These are phyloP conservation scores for Phyllosticta citrichinensis DNA, from an alignment of 2,329 filamentous ascomycete species.

Conservation along the genomic window DNA sequence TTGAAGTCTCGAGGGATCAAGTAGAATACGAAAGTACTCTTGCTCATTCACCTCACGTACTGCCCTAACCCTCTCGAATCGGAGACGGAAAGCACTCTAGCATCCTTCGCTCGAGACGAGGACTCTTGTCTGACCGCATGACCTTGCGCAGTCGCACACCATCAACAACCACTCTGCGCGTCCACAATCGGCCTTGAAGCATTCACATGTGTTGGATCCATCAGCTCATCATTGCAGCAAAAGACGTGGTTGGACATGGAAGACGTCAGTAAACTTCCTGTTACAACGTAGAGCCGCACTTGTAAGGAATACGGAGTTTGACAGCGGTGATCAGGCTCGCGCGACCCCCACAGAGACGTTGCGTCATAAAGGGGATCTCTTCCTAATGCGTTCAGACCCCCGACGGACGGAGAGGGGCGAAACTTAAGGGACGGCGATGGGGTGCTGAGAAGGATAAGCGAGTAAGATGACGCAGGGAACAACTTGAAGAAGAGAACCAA, in stretches of 20 bases:
- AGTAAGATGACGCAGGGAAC: background rate
- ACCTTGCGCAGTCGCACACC: background rate
- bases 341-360: background rate
- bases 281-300: background rate
- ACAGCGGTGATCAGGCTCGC: background rate
- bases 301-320: background rate
- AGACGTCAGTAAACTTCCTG: background rate
- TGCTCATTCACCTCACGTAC: background rate
- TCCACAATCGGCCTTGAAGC: background rate
- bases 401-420: background rate
- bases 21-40: too few relatives aligned
- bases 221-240: background rate
- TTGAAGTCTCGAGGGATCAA: too few relatives aligned
- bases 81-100: background rate
- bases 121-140: background rate
- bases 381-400: background rate
- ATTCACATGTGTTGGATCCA: background rate
- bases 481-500: background rate
- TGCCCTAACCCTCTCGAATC: background rate
- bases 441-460: background rate
- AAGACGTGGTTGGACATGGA: background rate
- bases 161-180: background rate
- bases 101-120: background rate
- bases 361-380: background rate
- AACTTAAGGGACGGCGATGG: background rate